These are phyloP conservation scores for Musa acuminata DNA, from an alignment of 176 grass and related monocot species.

Conservation along the genomic window DNA sequence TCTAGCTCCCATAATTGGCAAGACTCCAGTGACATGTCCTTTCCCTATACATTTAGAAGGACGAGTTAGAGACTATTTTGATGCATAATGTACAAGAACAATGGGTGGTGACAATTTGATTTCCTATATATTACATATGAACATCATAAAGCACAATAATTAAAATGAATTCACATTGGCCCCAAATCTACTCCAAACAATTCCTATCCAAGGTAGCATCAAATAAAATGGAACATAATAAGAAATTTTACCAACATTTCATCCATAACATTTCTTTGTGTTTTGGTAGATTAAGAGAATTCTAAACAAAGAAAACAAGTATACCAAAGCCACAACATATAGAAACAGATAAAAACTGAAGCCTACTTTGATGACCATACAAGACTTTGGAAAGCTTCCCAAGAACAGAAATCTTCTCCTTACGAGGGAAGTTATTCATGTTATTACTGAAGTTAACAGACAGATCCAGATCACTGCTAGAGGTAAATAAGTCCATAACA, in stretches of 20 bases:
- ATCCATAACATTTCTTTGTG: neutral
- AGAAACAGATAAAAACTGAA: slow-evolving; percentile 8
- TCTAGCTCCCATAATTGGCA: slow-evolving; percentile 57
- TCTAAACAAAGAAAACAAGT: neutral
- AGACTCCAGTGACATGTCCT: slow-evolving; percentile 48
- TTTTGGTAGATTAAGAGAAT: neutral
- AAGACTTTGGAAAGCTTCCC: slow-evolving; percentile 54
- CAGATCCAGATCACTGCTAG: slow-evolving; percentile 71
- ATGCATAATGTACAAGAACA: neutral
- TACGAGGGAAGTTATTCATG: slow-evolving; percentile 27
- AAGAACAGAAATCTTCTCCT: slow-evolving; percentile 46
- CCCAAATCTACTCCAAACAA: neutral
- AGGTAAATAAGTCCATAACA: slow-evolving; percentile 86
- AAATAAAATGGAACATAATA: neutral
- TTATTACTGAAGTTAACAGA: slow-evolving; percentile 65
- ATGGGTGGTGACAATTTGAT: neutral
- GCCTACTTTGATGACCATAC: slow-evolving; percentile 73
- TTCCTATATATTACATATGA: neutral
- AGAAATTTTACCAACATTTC: neutral
- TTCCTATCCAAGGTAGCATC: neutral
- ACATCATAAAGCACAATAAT: neutral
- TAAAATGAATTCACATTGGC: neutral
- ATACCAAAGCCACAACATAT: neutral
- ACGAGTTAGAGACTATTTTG: neutral
- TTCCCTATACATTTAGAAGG: slow-evolving; percentile 27